These are phyloP conservation scores for Phytomonas sp. DNA, from an alignment of 208 protist species.

Conservation along the genomic window DNA sequence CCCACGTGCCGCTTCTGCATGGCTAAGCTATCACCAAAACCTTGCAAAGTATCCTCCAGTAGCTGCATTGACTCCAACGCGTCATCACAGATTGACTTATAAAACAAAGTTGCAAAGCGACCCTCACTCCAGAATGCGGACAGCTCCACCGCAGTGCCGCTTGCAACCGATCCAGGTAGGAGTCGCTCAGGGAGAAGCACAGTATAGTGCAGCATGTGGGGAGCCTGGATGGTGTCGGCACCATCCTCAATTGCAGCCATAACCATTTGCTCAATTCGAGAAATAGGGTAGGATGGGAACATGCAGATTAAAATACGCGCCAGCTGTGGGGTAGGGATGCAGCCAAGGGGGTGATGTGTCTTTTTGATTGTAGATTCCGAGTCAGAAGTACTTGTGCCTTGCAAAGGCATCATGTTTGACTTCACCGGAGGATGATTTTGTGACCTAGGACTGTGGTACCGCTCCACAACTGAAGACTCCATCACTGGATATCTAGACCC, in stretches of 20 bases:
- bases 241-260: constrained; percentile 35
- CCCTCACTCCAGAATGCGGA: constrained; percentile 15
- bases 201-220: constrained; percentile 47
- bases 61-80: constrained; percentile 47
- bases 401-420: background rate
- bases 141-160: constrained; percentile 4
- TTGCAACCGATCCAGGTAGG: constrained; percentile 21
- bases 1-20: constrained; percentile 12
- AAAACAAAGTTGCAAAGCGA: constrained; percentile 38
- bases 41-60: constrained; percentile 48
- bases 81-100: constrained; percentile 54
- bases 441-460: background rate
- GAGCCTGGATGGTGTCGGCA: constrained; percentile 22
- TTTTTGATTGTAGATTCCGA: background rate
- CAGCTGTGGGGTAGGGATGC: constrained; percentile 52
- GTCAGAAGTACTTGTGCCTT: background rate
- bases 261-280: constrained; percentile 39
- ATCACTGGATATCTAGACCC: background rate
- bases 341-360: constrained; percentile 13
- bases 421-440: background rate
- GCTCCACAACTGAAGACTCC: background rate
- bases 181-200: constrained; percentile 49
- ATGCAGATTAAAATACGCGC: constrained; percentile 45
- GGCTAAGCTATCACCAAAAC: constrained; percentile 11
- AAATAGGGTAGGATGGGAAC: constrained; percentile 55